These are phyloP conservation scores for Calocybe gangraenosa DNA, from an alignment of 768 basidiomycete genomes.

Conservation along the genomic window DNA sequence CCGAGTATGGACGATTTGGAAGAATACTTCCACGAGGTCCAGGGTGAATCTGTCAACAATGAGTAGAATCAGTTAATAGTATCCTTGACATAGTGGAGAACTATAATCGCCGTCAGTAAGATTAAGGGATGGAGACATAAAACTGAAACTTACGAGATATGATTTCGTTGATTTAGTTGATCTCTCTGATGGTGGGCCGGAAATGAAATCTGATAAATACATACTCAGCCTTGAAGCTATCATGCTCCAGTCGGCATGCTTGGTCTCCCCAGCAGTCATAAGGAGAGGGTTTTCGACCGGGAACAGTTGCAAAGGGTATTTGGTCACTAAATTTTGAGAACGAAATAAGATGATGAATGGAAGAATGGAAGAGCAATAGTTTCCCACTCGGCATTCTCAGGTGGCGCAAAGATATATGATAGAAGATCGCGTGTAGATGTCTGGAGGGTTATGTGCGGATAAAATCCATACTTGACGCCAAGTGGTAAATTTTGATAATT, in stretches of 20 bases:
- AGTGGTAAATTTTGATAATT: slow-evolving; percentile 30
- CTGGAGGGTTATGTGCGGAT: slow-evolving; percentile 48
- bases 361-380: slow-evolving; percentile 18
- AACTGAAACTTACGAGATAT: slow-evolving; percentile 12
- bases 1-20: slow-evolving; percentile 88
- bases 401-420: slow-evolving; percentile 71
- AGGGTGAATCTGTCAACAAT: slow-evolving; percentile 67
- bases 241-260: slow-evolving; percentile 67
- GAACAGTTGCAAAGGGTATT: slow-evolving; percentile 24
- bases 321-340: slow-evolving; percentile 30
- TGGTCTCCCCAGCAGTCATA: slow-evolving; percentile 75
- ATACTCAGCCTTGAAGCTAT: slow-evolving; percentile 78
- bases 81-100: slow-evolving; percentile 12
- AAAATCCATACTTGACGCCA: slow-evolving; percentile 45
- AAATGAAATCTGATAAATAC: slow-evolving; percentile 37
- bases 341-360: slow-evolving; percentile 10
- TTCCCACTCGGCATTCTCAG: slow-evolving; percentile 48
- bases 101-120: slow-evolving; percentile 16
- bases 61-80: slow-evolving; percentile 14
- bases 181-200: slow-evolving; percentile 25
- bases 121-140: slow-evolving; percentile 20
- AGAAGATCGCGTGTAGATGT: slow-evolving; percentile 67
- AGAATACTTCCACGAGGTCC: slow-evolving; percentile 93
- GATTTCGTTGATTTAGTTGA: slow-evolving; percentile 6
- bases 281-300: slow-evolving; percentile 35